Evolutionary conservation across 2,329 filamentous ascomycete genomes (phyloP).

Genomic region (Metarhizium album): DNA sequence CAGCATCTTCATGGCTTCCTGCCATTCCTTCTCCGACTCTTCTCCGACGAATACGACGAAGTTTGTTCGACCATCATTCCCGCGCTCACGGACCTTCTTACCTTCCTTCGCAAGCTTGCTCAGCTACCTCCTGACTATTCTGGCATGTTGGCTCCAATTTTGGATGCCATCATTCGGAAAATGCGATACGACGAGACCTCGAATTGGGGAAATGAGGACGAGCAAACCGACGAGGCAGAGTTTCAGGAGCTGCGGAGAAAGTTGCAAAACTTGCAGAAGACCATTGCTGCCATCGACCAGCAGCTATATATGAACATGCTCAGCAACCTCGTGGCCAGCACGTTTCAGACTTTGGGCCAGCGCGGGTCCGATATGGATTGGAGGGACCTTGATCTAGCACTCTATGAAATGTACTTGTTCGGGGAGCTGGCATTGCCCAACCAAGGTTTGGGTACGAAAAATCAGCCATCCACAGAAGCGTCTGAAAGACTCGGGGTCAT

Average conservation of each 20-base stretch:
- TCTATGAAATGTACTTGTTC: slow-evolving; percentile 93
- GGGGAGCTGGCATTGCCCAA: slow-evolving; percentile 88
- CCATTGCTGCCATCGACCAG: slow-evolving; percentile 82
- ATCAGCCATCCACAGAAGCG: slow-evolving; percentile 66
- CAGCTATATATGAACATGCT: slow-evolving; percentile 78
- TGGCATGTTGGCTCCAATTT: slow-evolving; percentile 74
- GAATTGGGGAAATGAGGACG: slow-evolving; percentile 86
- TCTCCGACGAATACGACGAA: slow-evolving; percentile 96
- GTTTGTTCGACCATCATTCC: slow-evolving; percentile 94
- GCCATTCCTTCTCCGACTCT: slow-evolving; percentile 82
- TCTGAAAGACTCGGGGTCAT: slow-evolving; percentile 76
- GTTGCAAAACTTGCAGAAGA: slow-evolving; percentile 84
- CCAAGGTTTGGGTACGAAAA: slow-evolving; percentile 78
- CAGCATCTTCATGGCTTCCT: slow-evolving; percentile 74
- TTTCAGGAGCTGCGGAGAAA: slow-evolving; percentile 90
- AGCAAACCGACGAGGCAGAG: slow-evolving; percentile 92
- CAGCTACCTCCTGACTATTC: slow-evolving; percentile 64
- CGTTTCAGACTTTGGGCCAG: slow-evolving; percentile 70
- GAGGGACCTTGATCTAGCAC: slow-evolving; percentile 86
- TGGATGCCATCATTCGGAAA: slow-evolving; percentile 87
- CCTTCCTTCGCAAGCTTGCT: slow-evolving; percentile 74
- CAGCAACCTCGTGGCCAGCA: slow-evolving; percentile 77
- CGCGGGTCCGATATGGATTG: slow-evolving; percentile 72
- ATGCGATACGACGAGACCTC: slow-evolving; percentile 97
- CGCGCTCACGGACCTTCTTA: slow-evolving; percentile 82